Evolutionary conservation across 192 early-diverging fungal genomes (phyloP), one percentile per base, ranked within the genome.

Genomic region (Jimgerdemannia flammicorona): DNA sequence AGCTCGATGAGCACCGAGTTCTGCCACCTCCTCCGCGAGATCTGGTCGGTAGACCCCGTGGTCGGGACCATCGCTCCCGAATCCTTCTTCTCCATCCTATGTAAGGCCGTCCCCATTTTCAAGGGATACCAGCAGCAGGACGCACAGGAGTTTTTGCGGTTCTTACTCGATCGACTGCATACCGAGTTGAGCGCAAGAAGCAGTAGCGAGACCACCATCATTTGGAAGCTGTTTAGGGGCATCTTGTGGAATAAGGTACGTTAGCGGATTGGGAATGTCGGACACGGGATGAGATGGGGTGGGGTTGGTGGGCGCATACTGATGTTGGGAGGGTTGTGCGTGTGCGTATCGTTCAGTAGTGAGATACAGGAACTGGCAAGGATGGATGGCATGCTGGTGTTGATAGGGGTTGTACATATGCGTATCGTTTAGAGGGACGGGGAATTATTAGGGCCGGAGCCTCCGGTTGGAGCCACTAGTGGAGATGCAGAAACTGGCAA

Each of bases 141-240:
- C 83, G 93, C 93, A 0, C 98, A 99, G 77, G 97, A 98, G 84
- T 98, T 99, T 84, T 84, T 98, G 11, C 86, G 88, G 4, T 98
- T 94, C 77, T 79, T 99, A 70, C 79, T 98, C 40, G 96, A 98
- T 86, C 84, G 91, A 0, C 75, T 99, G 20, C 97, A 99, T 77
- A 97, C 98, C 80, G 92, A 96, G 73, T 77, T 98, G 49, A 54
- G 49, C 49, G 11, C 49, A 4, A 54, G 11, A 11, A 54, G 11
- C 11, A 54, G 49, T 54, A 54, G 11, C 49, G 49, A 54, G 49
- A 7, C 49, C 49, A 54, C 49, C 6, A 17, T 68, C 7, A 68
- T 68, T 68, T 68, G 67, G 67, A 68, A 17, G 40, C 8, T 68
- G 20, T 68, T 68, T 68, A 41, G 67, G 20, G 67, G 67, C 4